Base-by-base conservation (phyloP, 768 basidiomycete genomes). In the Mycena pura region DNA sequence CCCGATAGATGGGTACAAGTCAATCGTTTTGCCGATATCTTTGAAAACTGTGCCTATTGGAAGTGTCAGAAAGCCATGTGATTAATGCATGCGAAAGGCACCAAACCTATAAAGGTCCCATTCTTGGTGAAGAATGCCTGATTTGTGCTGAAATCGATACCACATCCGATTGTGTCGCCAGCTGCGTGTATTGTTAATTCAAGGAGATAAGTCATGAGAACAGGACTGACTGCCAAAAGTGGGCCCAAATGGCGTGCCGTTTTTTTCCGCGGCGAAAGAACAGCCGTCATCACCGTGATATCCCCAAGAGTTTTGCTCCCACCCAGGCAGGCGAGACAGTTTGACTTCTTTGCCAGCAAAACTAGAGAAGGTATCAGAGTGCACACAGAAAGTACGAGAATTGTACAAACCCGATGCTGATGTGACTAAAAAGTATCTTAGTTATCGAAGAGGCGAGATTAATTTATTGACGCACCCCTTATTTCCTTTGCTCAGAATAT, bases 41-140 rank as follows among this genome's bases (percentile, higher is more conserved):
- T 92, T 86, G 69, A 93, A 93, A 8, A 87, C 87, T 53, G 80
- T 75, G 25, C 87, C 92, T 91, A 39, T 25, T 60, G 58, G 51
- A 54, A n/a, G 36, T 25, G 36, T 51, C 36, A 56, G 31, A 25
- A 25, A 31, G 19, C 21, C 13, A 49, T 40, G 49, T 44, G 45
- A 50, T 39, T n/a, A n/a, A n/a, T n/a, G n/a, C n/a, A n/a, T 13
- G 34, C 32, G 31, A 22, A 38, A 41, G 21, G 54, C 13, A 51
- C 58, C 9, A 44, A 70, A 90, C 92, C 88, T 43, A 94, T 80
- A 63, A 87, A 80, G 15, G 79, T 73, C 13, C 93, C 92, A 60
- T 96, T 96, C 78, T 91, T 95, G 28, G 95, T 97, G 72, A 90
- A 97, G 75, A 98, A 97, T 0, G 87, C 88, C 55, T 83, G 82